Evolutionary conservation across 306 rosid species (phyloP).

Genomic region (Dicorynia guianensis): DNA sequence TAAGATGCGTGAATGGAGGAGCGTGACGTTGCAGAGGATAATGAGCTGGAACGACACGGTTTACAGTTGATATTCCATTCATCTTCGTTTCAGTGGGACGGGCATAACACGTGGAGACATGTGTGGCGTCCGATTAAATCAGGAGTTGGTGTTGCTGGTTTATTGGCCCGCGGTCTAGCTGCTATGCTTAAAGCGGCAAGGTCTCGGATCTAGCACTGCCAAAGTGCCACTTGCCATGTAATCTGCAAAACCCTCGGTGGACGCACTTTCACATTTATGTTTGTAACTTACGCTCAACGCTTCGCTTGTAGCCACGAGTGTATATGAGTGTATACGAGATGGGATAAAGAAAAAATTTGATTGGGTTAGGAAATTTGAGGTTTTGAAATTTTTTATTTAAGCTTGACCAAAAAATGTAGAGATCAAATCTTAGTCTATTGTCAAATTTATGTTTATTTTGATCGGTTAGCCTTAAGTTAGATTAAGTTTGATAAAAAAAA

Average conservation of each 20-base stretch:
- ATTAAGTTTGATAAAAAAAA: no score
- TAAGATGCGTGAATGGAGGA: neutral
- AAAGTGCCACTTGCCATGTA: neutral
- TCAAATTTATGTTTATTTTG: no score
- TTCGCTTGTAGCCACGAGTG: no score
- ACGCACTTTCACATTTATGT: neutral
- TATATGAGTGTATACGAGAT: no score
- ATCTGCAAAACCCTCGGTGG: constrained; percentile 1
- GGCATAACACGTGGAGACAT: constrained; percentile 48
- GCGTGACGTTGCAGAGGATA: constrained; percentile 23
- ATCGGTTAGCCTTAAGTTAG: no score
- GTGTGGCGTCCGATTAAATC: neutral
- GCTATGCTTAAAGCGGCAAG: constrained; percentile 31
- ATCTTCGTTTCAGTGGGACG: neutral
- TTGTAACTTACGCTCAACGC: no score
- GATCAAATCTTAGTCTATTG: no score
- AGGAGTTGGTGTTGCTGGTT: constrained; percentile 57
- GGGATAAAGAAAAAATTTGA: no score
- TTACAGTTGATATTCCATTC: neutral
- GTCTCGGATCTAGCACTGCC: constrained; percentile 40
- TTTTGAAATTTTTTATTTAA: no score
- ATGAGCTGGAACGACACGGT: constrained; percentile 40
- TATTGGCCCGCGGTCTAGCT: neutral
- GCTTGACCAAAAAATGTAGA: no score
- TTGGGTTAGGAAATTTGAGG: no score